Evolutionary conservation across 2,329 filamentous ascomycete species (phyloP).

Genomic region (Xylariaceae sp.): DNA sequence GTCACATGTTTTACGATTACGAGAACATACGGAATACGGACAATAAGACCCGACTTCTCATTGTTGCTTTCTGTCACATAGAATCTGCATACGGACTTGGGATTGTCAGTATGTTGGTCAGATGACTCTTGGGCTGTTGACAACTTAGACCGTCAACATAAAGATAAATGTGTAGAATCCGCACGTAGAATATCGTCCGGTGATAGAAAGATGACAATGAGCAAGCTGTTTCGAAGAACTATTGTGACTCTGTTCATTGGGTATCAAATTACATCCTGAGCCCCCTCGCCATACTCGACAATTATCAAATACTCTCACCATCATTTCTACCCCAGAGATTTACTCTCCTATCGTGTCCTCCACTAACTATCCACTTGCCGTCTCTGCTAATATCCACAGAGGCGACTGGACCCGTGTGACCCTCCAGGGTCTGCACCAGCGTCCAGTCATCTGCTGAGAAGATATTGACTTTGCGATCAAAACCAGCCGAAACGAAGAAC

Average conservation of each 20-base stretch:
- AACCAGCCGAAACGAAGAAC: constrained; percentile 85
- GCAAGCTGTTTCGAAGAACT: neutral
- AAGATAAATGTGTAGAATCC: no score
- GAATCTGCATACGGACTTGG: no score
- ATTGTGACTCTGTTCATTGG: constrained; percentile 13
- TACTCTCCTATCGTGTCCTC: constrained; percentile 88
- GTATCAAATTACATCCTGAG: constrained; percentile 23
- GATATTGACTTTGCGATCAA: constrained; percentile 91
- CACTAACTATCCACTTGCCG: constrained; percentile 87
- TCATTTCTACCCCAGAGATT: constrained; percentile 94
- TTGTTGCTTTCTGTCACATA: no score
- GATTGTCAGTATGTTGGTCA: no score
- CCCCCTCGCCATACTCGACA: neutral
- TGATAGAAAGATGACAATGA: neutral
- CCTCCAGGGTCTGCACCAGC: constrained; percentile 77
- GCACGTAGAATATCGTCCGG: no score
- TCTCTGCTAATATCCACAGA: constrained; percentile 85
- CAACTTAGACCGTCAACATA: no score
- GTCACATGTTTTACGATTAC: no score
- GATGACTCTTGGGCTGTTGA: no score
- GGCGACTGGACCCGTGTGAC: constrained; percentile 87
- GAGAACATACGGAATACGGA: no score
- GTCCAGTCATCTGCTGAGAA: constrained; percentile 97
- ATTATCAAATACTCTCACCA: constrained; percentile 45
- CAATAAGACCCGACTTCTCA: no score